Base-by-base conservation (phyloP, 306 rosid genomes). In the Argentina anserina region DNA sequence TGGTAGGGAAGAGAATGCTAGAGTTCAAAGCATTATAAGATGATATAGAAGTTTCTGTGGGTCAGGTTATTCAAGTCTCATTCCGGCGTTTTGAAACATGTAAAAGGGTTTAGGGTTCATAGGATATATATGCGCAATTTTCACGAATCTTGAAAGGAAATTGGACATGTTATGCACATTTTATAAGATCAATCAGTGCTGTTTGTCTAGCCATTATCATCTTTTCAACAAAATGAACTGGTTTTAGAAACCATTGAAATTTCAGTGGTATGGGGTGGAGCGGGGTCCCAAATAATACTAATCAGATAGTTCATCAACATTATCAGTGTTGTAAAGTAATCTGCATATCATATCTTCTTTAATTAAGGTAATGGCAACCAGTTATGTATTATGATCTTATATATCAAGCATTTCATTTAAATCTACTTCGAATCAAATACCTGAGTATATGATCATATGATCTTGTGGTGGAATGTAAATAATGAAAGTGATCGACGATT, bases 21-120 rank as follows among this genome's bases (percentile, higher is more conserved):
- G n/a, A 55, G 60, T 9, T 53, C 4, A 53, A 53, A 31, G 25
- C 28, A 9, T n/a, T 53, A 53, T 25, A 59, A 18, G 65, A 60
- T 17, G 65, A 3, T 60, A 37, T 64, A 64, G 31, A 64, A 64
- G 68, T 37, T 64, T 64, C 31, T 64, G 68, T 34, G 29, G 68
- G 29, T n/a, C 46, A 61, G 21, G 13, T 61, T 33, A 33, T 15
- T 29, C n/a, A 3, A 28, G 64, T 26, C 21, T 6, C 33, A 12
- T 55, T 14, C 10, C 13, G 37, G 9, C n/a, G 11, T 33, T 31
- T 61, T 61, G 42, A 7, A 61, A 18, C 7, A 61, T 61, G 6
- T 2, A 18, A 59, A 15, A 28, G 39, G 40, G 23, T 59, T 59
- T 28, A 59, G 34, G 11, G 9, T 58, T 53, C 31, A 53, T 21